Evolutionary conservation across 495 filamentous ascomycete species (phyloP).

Genomic region (Astrocystis sublimbata): DNA sequence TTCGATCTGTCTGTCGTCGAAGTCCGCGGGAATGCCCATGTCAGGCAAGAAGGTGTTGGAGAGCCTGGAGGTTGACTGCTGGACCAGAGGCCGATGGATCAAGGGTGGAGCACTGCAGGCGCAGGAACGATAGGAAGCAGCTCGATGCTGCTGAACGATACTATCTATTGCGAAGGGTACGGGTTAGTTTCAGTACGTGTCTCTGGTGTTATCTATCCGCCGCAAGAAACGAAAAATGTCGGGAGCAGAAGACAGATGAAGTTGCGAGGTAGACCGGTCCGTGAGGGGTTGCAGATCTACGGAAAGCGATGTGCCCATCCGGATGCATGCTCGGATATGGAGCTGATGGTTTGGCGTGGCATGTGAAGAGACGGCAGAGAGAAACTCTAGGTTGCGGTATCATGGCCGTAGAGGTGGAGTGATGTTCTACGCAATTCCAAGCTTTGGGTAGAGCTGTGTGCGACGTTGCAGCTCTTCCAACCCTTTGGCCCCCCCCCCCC

Average conservation of each 20-base stretch:
- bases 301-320: not conserved
- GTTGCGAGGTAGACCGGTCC: not conserved
- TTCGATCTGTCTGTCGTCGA: conserved; percentile 58
- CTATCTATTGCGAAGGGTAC: not conserved
- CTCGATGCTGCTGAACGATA: conserved; percentile 6
- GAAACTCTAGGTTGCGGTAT: not conserved
- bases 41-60: conserved; percentile 48
- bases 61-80: not conserved
- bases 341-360: not conserved
- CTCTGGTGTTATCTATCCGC: not conserved
- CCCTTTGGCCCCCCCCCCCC: conserved; percentile 2
- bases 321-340: not conserved
- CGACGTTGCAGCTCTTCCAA: too few relatives aligned
- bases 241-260: not conserved
- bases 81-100: conserved; percentile 10
- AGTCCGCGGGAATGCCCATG: conserved; percentile 59
- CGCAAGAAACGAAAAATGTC: not conserved
- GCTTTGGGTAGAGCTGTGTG: not conserved
- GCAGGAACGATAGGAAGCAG: conserved; percentile 2
- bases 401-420: conserved; percentile 1
- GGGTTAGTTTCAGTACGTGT: not conserved
- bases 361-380: not conserved
- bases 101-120: not conserved
- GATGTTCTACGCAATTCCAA: conserved; percentile 3
- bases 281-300: not conserved